These are phyloP conservation scores for Coniosporium tulheliwenetii DNA, from an alignment of 2,329 filamentous ascomycete genomes.

Conservation along the genomic window DNA sequence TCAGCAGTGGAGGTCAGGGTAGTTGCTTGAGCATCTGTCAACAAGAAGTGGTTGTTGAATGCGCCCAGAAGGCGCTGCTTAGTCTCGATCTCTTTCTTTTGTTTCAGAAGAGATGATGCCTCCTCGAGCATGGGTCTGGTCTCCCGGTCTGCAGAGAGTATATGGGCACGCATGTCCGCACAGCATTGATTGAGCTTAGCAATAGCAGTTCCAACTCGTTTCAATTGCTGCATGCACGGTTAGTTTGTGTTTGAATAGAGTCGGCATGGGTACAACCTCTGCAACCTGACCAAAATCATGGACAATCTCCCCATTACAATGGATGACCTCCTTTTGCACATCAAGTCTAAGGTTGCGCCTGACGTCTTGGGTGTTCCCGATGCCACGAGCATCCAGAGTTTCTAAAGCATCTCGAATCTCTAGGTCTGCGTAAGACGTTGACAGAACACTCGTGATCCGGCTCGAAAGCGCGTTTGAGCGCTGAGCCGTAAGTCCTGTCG, in stretches of 20 bases:
- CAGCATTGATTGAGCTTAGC: conserved; percentile 66
- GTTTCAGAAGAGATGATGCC: conserved; percentile 54
- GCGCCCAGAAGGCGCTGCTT: conserved; percentile 66
- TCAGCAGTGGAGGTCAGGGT: conserved; percentile 62
- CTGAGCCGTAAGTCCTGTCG: background rate
- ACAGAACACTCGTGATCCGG: conserved; percentile 73
- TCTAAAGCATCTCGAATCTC: conserved; percentile 77
- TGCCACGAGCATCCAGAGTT: conserved; percentile 56
- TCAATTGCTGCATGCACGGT: conserved; percentile 52
- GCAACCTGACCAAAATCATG: conserved; percentile 79
- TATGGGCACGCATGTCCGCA: conserved; percentile 62
- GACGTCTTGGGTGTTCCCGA: conserved; percentile 62
- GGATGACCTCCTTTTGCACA: conserved; percentile 81
- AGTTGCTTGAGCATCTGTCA: conserved; percentile 68
- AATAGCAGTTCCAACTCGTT: conserved; percentile 66
- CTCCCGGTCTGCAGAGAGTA: conserved; percentile 58
- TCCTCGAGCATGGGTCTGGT: conserved; percentile 64
- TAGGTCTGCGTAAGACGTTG: conserved; percentile 79
- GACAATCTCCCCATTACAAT: conserved; percentile 81
- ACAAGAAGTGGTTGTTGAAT: conserved; percentile 68
- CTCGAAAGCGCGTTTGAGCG: conserved; percentile 54
- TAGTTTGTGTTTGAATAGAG: conserved; percentile 7
- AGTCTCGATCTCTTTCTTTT: conserved; percentile 58
- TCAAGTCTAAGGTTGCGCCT: conserved; percentile 67
- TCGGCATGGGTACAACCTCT: conserved; percentile 38